Conservation (phyloP, 1,284 basidiomycete species). For the Testicularia cyperi region DNA sequence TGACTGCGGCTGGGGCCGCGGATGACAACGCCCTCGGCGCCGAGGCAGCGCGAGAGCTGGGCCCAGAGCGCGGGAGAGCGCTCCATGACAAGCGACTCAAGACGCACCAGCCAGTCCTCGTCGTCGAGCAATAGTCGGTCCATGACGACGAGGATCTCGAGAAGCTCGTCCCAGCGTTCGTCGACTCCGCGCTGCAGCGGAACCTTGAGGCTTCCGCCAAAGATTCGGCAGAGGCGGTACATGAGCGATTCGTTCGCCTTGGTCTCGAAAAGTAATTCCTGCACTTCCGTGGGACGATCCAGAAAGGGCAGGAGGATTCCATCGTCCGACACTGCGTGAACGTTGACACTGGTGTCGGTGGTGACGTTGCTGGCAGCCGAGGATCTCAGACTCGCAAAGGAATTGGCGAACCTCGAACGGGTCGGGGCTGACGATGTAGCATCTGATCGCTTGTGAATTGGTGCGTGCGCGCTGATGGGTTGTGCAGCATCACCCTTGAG, state of each 20-base stretch:
- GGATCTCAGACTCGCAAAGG: constrained; percentile 17
- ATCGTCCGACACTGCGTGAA: constrained; percentile 26
- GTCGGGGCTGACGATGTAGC: neutral
- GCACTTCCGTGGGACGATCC: constrained; percentile 30
- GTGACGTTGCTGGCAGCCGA: constrained; percentile 4
- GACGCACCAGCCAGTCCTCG: constrained; percentile 31
- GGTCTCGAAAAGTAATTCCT: constrained; percentile 30
- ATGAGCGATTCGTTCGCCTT: constrained; percentile 26
- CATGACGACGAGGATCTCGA: constrained; percentile 29
- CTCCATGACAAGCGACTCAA: constrained; percentile 30
- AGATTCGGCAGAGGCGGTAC: constrained; percentile 26
- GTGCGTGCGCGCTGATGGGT: constrained; percentile 20
- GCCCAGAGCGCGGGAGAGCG: constrained; percentile 29
- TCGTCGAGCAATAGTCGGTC: constrained; percentile 33
- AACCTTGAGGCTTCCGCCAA: constrained; percentile 10
- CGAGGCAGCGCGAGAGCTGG: constrained; percentile 29
- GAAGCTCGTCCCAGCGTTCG: constrained; percentile 38
- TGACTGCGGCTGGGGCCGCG: constrained; percentile 3
- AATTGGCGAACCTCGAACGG: constrained; percentile 20
- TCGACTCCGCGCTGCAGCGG: constrained; percentile 14
- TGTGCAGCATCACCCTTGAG: constrained; percentile 23
- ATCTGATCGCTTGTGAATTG: constrained; percentile 15
- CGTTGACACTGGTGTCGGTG: constrained; percentile 27
- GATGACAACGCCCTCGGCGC: constrained; percentile 21
- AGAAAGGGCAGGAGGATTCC: constrained; percentile 41